phyloP scores from a whole-genome alignment of 1,139 yeast species.

The Pichia sp. region DNA sequence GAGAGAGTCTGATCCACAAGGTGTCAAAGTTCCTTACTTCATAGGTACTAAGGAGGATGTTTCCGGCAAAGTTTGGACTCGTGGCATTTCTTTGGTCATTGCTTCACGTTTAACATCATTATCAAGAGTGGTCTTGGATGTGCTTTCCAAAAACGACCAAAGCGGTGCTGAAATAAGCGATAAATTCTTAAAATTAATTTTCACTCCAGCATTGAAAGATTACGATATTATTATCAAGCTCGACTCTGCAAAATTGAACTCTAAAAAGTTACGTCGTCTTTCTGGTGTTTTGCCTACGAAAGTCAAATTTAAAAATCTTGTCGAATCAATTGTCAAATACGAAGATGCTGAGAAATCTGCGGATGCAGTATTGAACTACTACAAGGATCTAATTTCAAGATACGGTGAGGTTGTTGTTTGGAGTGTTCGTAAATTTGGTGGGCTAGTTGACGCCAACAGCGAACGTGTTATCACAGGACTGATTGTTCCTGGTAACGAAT shows the following conservation, averaged over 20 bases:
- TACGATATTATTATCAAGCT: slow-evolving; percentile 73
- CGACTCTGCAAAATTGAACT: slow-evolving; percentile 34
- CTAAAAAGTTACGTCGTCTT: slow-evolving; percentile 34
- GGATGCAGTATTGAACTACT: slow-evolving; percentile 56
- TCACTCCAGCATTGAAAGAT: slow-evolving; percentile 78
- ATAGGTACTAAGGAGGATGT: slow-evolving; percentile 79
- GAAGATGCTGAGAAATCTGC: slow-evolving; percentile 41
- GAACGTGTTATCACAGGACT: slow-evolving; percentile 70
- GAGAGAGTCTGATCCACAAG: slow-evolving; percentile 76
- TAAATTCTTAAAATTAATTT: slow-evolving; percentile 51
- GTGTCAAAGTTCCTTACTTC: slow-evolving; percentile 73
- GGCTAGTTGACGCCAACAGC: slow-evolving; percentile 38
- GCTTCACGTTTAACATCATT: slow-evolving; percentile 86
- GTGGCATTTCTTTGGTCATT: slow-evolving; percentile 59
- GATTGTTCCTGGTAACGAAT: slow-evolving; percentile 61
- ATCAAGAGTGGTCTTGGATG: slow-evolving; percentile 66
- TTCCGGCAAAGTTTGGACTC: slow-evolving; percentile 81
- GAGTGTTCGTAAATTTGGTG: slow-evolving; percentile 53
- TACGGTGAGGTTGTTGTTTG: slow-evolving; percentile 54
- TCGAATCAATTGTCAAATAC: slow-evolving; percentile 37
- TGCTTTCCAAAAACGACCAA: slow-evolving; percentile 34
- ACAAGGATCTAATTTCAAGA: slow-evolving; percentile 52
- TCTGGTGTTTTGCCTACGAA: slow-evolving; percentile 55
- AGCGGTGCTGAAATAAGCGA: slow-evolving; percentile 29
- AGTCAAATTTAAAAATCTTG: slow-evolving; percentile 61